These are phyloP conservation scores for Colletotrichum graminicola DNA, from an alignment of 2,329 filamentous ascomycete genomes.

Conservation along the genomic window DNA sequence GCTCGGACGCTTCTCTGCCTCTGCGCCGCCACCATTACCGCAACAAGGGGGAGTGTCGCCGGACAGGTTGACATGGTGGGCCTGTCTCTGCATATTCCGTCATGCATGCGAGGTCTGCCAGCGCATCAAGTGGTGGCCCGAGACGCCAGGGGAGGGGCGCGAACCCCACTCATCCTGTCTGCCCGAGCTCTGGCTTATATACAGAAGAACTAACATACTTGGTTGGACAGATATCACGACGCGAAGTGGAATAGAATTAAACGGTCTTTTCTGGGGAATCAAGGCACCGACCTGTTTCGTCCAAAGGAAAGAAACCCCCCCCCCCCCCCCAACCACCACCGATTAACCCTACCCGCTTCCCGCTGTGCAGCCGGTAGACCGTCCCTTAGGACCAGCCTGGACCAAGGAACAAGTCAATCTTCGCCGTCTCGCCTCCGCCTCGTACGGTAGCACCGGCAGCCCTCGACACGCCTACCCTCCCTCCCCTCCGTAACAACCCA, in stretches of 20 bases:
- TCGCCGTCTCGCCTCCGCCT: constrained; percentile 29
- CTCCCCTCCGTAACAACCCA: constrained; percentile 19
- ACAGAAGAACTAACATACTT: constrained; percentile 55
- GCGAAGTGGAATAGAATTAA: constrained; percentile 47
- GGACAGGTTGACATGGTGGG: constrained; percentile 60
- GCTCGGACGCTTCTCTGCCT: constrained; percentile 46
- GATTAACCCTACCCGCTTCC: constrained; percentile 46
- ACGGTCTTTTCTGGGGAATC: constrained; percentile 50
- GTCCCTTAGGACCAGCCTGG: constrained; percentile 20
- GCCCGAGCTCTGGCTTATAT: constrained; percentile 55
- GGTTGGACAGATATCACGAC: constrained; percentile 56
- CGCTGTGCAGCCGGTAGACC: constrained; percentile 47
- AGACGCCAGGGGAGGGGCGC: constrained; percentile 52
- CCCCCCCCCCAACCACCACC: not conserved
- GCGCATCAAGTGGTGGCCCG: constrained; percentile 63
- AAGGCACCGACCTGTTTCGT: constrained; percentile 49
- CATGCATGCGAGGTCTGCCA: constrained; percentile 65
- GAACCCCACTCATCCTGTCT: constrained; percentile 47
- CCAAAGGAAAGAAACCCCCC: constrained; percentile 44
- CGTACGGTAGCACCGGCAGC: constrained; percentile 23
- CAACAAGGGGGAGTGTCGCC: constrained; percentile 46
- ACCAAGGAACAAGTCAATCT: constrained; percentile 24
- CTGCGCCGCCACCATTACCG: constrained; percentile 44
- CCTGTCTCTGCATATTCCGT: constrained; percentile 68
- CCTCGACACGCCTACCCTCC: constrained; percentile 25